Conservation (phyloP, 805 yeast species). For the Kodamaea sagamina region DNA sequence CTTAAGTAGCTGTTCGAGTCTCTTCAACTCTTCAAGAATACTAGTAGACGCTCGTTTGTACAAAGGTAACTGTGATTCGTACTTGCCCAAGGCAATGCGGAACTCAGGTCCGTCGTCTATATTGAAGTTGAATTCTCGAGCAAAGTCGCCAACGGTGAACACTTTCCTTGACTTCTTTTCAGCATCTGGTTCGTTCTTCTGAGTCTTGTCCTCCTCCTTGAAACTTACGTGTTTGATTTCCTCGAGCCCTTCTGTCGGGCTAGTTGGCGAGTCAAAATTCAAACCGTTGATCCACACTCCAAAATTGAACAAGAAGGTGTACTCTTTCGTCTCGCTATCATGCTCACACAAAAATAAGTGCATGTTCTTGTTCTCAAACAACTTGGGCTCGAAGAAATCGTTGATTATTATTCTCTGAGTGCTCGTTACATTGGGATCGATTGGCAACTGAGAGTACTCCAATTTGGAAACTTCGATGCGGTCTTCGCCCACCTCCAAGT, state of each 20-base stretch:
- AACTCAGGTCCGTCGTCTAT: slow-evolving; percentile 49
- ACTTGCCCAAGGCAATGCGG: slow-evolving; percentile 31
- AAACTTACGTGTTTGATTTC: slow-evolving; percentile 1
- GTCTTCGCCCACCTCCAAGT: slow-evolving; percentile 1
- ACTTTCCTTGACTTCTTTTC: slow-evolving; percentile 9
- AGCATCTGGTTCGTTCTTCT: neutral
- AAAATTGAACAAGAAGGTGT: slow-evolving; percentile 25
- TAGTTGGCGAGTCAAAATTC: neutral
- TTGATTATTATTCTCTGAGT: slow-evolving; percentile 31
- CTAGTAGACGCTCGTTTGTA: slow-evolving; percentile 26
- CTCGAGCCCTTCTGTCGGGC: neutral
- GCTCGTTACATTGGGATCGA: slow-evolving; percentile 18
- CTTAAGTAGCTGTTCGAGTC: slow-evolving; percentile 29
- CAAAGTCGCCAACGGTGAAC: slow-evolving; percentile 21
- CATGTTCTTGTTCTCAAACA: slow-evolving; percentile 20
- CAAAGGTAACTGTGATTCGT: slow-evolving; percentile 33
- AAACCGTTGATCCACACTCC: slow-evolving; percentile 28
- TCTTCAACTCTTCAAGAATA: slow-evolving; percentile 34
- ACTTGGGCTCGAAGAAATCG: slow-evolving; percentile 23
- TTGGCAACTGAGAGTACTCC: slow-evolving; percentile 28
- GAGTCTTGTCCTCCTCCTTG: neutral
- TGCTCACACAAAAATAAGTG: slow-evolving; percentile 31
- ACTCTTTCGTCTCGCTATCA: slow-evolving; percentile 16
- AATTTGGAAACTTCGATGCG: slow-evolving; percentile 33
- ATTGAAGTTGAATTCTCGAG: slow-evolving; percentile 34